phyloP scores from a whole-genome alignment of 2,329 filamentous ascomycete species.

The Aschersonia sp. region DNA sequence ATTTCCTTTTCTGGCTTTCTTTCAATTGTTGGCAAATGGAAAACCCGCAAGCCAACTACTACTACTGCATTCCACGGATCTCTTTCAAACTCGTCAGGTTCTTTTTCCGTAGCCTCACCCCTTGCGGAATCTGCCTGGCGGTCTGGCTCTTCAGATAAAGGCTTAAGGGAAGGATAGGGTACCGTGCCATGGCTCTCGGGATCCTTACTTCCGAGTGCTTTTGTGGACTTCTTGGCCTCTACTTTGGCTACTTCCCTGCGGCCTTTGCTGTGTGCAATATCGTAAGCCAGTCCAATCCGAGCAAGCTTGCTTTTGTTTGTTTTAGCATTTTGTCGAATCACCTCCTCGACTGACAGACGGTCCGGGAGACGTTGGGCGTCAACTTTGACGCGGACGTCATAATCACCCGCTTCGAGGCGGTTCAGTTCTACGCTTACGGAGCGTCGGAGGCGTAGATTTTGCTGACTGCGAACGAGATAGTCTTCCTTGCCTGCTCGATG shows the following conservation, averaged over 20 bases:
- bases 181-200: no score
- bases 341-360: conserved; percentile 44
- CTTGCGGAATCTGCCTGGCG: not conserved
- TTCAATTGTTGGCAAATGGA: conserved; percentile 29
- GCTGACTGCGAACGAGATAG: conserved; percentile 39
- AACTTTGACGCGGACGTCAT: conserved; percentile 63
- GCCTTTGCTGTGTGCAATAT: conserved; percentile 55
- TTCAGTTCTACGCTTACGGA: conserved; percentile 65
- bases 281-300: conserved; percentile 54
- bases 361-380: conserved; percentile 45
- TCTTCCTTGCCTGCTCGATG: conserved; percentile 34
- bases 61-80: conserved; percentile 52
- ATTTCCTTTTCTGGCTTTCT: conserved; percentile 17
- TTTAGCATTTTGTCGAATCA: conserved; percentile 50
- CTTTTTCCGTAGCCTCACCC: conserved; percentile 12
- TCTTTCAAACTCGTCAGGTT: conserved; percentile 38
- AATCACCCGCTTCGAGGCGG: conserved; percentile 53
- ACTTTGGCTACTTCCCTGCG: conserved; percentile 8
- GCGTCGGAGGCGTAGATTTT: conserved; percentile 47
- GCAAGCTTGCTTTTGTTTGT: conserved; percentile 56
- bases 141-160: not conserved
- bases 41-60: conserved; percentile 46
- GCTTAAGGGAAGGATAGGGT: no score
- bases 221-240: no score
- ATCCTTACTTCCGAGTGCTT: no score